Conservation (phyloP, 2,329 filamentous ascomycete genomes). For the Chalaropsis thielavioides region DNA sequence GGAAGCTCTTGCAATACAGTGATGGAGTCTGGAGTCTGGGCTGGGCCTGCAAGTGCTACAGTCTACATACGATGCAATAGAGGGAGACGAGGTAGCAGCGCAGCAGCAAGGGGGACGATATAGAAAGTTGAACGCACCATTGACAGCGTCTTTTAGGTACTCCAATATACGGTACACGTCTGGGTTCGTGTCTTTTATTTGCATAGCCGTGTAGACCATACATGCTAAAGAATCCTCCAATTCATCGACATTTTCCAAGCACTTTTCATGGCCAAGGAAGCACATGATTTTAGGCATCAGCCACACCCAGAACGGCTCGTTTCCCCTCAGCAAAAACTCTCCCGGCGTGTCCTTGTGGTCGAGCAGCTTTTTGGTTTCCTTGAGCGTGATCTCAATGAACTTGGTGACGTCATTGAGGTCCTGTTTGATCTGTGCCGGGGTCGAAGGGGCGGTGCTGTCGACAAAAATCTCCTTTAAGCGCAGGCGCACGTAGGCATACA, state of each 20-base stretch:
- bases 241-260: slow-evolving; percentile 18
- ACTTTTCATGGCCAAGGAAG: slow-evolving; percentile 40
- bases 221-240: slow-evolving; percentile 16
- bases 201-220: slow-evolving; percentile 16
- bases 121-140: slow-evolving; percentile 11
- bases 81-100: not conserved
- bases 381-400: slow-evolving; percentile 60
- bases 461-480: slow-evolving; percentile 53
- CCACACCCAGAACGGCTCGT: slow-evolving; percentile 52
- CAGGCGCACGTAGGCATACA: slow-evolving; percentile 69
- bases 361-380: slow-evolving; percentile 59
- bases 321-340: slow-evolving; percentile 37
- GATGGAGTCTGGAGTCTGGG: not conserved
- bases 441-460: not conserved
- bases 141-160: slow-evolving; percentile 17
- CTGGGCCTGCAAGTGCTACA: not conserved
- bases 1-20: not conserved
- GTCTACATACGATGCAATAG: not conserved
- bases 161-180: slow-evolving; percentile 15
- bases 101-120: not conserved
- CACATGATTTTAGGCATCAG: slow-evolving; percentile 43
- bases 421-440: slow-evolving; percentile 6
- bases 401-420: slow-evolving; percentile 48
- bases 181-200: slow-evolving; percentile 13
- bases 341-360: slow-evolving; percentile 30